Base-by-base conservation (phyloP, 202 grass and related monocot genomes). In the Musa balbisiana region DNA sequence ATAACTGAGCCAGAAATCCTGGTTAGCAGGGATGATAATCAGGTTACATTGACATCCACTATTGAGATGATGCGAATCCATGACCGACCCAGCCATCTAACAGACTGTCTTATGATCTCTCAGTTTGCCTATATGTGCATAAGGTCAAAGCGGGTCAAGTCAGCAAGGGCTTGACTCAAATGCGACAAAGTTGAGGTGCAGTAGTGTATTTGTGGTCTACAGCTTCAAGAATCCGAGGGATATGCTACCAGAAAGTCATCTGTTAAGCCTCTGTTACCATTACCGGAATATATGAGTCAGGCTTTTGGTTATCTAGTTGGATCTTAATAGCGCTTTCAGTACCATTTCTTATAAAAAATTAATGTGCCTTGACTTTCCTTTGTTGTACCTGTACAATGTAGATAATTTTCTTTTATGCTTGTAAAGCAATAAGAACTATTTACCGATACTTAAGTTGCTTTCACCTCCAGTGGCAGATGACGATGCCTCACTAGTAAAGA, bases 401-500 rank as follows among this genome's bases (percentile, higher is more conserved):
- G 23, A 24, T 15, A 76, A 62, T 69, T 69, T 17, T 52, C 23
- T 75, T 4, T 16, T 53, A 71, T 72, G 2, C 50, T 24, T 82
- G 65, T 78, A 27, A 2, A 22, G 65, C 51, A 20, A 12, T 53
- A 56, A 22, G 49, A 68, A 71, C 6, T 64, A 80, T 27, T 43
- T 59, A 1, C 65, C 64, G 53, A 62, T 80, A 26, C 49, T 21
- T 17, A 33, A 11, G 49, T 79, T 72, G 22, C 23, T 79, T 79
- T 33, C 67, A 29, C 64, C 15, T 84, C 72, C 75, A 97, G 90
- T 69, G 80, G 88, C 88, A 76, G 89, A 89, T 75, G 93, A 97
- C 80, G 93, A 97, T 75, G 86, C 84, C 80, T 82, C 82, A 58
- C 62, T 93, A 22, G 89, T 97, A 71, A 97, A 89, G 79, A 77